These are phyloP conservation scores for Helotiales sp. DNA, from an alignment of 2,329 filamentous ascomycete species.

Conservation along the genomic window DNA sequence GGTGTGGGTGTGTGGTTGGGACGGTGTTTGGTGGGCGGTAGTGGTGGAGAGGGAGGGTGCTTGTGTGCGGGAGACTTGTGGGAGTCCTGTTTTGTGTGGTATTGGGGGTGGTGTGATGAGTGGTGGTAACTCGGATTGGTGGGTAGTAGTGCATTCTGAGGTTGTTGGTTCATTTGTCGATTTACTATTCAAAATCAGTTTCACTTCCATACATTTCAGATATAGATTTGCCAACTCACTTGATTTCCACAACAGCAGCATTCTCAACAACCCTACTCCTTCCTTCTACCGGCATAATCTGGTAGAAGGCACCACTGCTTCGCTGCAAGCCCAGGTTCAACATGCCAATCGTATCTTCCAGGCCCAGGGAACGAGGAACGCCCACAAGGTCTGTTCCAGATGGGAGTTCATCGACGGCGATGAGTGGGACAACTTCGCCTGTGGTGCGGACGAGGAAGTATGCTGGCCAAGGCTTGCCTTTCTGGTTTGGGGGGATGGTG, in stretches of 20 bases:
- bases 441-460: constrained; percentile 53
- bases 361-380: constrained; percentile 45
- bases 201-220: not conserved
- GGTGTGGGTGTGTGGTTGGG: not conserved
- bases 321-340: constrained; percentile 38
- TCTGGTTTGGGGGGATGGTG: not conserved
- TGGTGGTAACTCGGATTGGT: constrained; percentile 1
- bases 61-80: not conserved
- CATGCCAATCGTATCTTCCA: constrained; percentile 38
- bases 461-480: constrained; percentile 35
- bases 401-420: constrained; percentile 59
- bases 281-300: constrained; percentile 15
- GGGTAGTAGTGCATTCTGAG: not conserved
- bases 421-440: constrained; percentile 55
- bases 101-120: constrained; percentile 5
- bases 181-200: not conserved
- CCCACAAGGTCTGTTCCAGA: constrained; percentile 43
- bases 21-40: not conserved
- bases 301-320: constrained; percentile 29
- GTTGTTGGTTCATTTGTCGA: not conserved
- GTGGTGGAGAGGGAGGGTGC: not conserved
- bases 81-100: not conserved
- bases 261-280: not conserved
- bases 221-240: not conserved
- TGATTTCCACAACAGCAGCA: not conserved